A percentile compares a stretch with the other conserved stretches of the same genome.
Evolutionary conservation across 305 asterid species (phyloP).

Genomic region (Solanum hybrid): DNA sequence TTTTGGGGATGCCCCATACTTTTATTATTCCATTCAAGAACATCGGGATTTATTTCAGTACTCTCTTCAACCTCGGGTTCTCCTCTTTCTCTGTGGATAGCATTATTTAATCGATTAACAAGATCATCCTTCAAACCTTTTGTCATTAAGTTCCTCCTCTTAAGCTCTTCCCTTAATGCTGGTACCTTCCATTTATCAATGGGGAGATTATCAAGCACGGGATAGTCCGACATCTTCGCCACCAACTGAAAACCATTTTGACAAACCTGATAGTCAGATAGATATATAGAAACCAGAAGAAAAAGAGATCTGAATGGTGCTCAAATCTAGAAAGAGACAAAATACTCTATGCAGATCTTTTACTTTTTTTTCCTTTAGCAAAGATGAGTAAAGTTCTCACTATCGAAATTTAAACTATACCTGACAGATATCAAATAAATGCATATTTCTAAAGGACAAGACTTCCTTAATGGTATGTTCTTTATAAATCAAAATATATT

Average conservation of each 20-base stretch:
- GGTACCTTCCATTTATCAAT: slow-evolving; percentile 83
- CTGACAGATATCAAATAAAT: not conserved
- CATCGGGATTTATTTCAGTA: not conserved
- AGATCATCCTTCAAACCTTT: slow-evolving; percentile 76
- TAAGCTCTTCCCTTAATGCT: slow-evolving; percentile 82
- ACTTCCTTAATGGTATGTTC: not conserved
- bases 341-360: not conserved
- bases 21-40: not conserved
- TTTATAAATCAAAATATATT: not conserved
- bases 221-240: slow-evolving; percentile 32
- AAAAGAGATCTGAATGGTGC: not conserved
- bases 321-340: not conserved
- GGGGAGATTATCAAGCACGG: slow-evolving; percentile 43
- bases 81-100: slow-evolving; percentile 44
- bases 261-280: not conserved
- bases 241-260: not conserved
- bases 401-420: not conserved
- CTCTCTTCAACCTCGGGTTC: slow-evolving; percentile 5
- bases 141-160: slow-evolving; percentile 47
- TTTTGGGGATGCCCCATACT: not conserved
- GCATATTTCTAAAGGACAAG: not conserved
- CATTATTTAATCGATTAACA: slow-evolving; percentile 68
- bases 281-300: not conserved
- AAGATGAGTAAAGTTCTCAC: not conserved
- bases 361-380: not conserved